Evolutionary conservation across 371 early-diverging fungal species (phyloP).

Genomic region (Mucor ambiguus): DNA sequence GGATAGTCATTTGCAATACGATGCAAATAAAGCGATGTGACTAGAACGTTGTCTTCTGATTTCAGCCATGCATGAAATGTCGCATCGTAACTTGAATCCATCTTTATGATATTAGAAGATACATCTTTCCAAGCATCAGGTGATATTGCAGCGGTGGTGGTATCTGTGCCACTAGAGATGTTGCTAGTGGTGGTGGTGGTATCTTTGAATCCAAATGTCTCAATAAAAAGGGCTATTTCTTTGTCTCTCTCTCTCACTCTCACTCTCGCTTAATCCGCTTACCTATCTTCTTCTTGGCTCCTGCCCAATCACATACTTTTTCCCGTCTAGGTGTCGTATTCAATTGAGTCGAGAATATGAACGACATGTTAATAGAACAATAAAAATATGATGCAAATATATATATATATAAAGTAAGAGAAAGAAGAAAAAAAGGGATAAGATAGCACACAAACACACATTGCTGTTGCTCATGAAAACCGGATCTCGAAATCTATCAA

Average conservation of each 20-base stretch:
- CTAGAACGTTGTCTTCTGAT: conserved; percentile 73
- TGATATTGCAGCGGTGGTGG: background rate
- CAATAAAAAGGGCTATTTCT: too few relatives aligned
- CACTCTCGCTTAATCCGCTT: background rate
- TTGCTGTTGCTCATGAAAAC: background rate
- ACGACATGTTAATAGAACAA: background rate
- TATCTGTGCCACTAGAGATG: background rate
- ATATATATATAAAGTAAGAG: background rate
- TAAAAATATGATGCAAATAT: too few relatives aligned
- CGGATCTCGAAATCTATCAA: conserved; percentile 5
- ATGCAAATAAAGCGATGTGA: conserved; percentile 68
- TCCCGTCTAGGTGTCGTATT: conserved; percentile 5
- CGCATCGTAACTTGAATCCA: conserved; percentile 76
- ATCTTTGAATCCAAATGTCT: background rate
- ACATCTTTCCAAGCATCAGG: conserved; percentile 61
- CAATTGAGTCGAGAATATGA: conserved; percentile 8
- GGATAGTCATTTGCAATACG: conserved; percentile 76
- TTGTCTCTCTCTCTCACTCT: background rate
- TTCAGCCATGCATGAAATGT: conserved; percentile 75
- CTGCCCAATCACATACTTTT: conserved; percentile 19
- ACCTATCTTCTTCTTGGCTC: conserved; percentile 7
- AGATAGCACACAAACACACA: background rate
- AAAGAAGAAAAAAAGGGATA: conserved; percentile 13
- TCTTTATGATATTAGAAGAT: conserved; percentile 63
- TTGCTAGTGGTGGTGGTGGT: background rate